Base-by-base conservation (phyloP, 768 basidiomycete species). In the Naganishia kalamii region DNA sequence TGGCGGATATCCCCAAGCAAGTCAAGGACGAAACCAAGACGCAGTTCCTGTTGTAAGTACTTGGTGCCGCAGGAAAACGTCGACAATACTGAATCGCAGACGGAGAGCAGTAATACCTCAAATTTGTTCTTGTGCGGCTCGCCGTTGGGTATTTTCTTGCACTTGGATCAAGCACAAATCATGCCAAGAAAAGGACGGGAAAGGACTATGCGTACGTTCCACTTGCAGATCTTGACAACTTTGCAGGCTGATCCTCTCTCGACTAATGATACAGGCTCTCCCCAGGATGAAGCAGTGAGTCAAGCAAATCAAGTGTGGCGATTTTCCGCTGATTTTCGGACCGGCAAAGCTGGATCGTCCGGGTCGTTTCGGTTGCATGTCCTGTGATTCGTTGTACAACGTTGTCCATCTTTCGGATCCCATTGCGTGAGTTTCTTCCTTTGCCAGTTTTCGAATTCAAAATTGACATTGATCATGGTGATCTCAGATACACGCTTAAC, bases 381-480 rank as follows among this genome's bases (percentile, higher is more conserved):
- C 80, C 11, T 72, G 79, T 19, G 80, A 81, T 61, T 74, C 79
- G 23, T 61, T 81, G 4, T 81, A 81, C 67, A 81, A 81, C 70
- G 75, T 81, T 23, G 79, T 81, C 66, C 77, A 81, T 69, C 75
- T 75, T 10, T 78, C 80, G 29, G 81, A 81, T 68, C 81, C 81
- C 0, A 74, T 81, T 33, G 79, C 79, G 69, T 79, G 59, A 49
- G 76, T 74, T 25, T 21, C n/a, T n/a, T n/a, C n/a, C n/a, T n/a
- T n/a, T n/a, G n/a, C n/a, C n/a, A n/a, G n/a, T n/a, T n/a, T n/a
- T n/a, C n/a, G n/a, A n/a, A n/a, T n/a, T n/a, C n/a, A n/a, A n/a
- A n/a, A n/a, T n/a, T n/a, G n/a, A n/a, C n/a, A n/a, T n/a, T 40
- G 7, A 8, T 15, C 25, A 49, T n/a, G 19, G 13, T 47, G 32